A percentile compares a stretch with the other conserved stretches of the same genome.
Evolutionary conservation across 768 basidiomycete species (phyloP).

Genomic region (Tubosaeta sp.): DNA sequence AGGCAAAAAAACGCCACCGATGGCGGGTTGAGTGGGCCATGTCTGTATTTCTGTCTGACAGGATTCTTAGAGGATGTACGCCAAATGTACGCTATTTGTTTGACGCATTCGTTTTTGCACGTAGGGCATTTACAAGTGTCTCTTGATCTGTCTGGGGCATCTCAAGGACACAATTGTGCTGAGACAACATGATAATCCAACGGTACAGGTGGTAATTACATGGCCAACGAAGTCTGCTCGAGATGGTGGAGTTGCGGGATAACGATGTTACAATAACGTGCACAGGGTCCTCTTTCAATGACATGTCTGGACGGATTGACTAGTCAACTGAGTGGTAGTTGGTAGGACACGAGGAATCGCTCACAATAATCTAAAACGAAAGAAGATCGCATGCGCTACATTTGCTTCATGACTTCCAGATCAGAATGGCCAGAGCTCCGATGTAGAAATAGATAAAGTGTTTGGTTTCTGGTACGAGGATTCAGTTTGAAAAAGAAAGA

Average conservation of each 20-base stretch:
- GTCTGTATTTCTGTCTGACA: constrained; percentile 3
- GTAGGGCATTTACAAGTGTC: constrained; percentile 8
- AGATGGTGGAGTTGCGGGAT: constrained; percentile 10
- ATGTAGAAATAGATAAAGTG: constrained; percentile 99
- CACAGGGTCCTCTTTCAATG: constrained; percentile 13
- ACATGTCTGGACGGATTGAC: constrained; percentile 10
- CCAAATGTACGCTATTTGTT: too few relatives aligned
- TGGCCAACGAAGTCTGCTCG: constrained; percentile 10
- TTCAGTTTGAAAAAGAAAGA: neutral
- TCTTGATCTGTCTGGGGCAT: constrained; percentile 1
- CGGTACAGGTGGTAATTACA: constrained; percentile 28
- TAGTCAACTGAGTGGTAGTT: neutral
- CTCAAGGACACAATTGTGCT: neutral
- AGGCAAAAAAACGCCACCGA: constrained; percentile 25
- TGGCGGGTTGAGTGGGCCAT: constrained; percentile 27
- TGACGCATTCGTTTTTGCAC: constrained; percentile 22
- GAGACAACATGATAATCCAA: constrained; percentile 6
- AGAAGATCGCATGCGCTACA: constrained; percentile 1
- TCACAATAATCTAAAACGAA: constrained; percentile 24
- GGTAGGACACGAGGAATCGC: neutral
- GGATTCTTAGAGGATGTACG: constrained; percentile 8
- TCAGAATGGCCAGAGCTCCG: constrained; percentile 86
- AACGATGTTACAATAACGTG: constrained; percentile 23
- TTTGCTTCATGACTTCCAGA: constrained; percentile 80
- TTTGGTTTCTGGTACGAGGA: constrained; percentile 71